Conservation (phyloP, 345 rosid species). For the Sisymbrium altissimum region DNA sequence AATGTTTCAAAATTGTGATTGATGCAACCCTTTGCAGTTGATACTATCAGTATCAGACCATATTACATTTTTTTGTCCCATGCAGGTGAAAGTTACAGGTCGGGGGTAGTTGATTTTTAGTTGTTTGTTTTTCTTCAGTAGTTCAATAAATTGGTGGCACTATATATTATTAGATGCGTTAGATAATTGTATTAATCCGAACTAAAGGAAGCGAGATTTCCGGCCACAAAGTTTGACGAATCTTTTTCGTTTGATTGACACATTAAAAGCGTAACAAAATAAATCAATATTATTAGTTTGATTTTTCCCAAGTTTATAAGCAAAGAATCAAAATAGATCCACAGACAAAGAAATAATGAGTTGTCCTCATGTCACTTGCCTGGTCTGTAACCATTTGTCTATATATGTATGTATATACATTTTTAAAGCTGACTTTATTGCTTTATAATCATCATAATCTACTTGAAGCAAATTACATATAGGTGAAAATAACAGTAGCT, state of each 20-base stretch:
- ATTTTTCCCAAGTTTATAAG: slow-evolving; percentile 16
- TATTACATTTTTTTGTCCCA: neutral
- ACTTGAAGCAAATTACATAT: neutral
- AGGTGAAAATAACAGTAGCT: neutral
- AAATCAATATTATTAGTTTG: neutral
- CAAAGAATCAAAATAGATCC: slow-evolving; percentile 25
- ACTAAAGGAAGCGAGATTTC: slow-evolving; percentile 22
- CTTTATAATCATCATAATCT: neutral
- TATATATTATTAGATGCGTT: neutral
- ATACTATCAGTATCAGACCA: neutral
- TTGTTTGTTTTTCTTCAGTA: neutral
- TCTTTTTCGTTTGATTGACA: slow-evolving; percentile 27
- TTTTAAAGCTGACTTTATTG: neutral
- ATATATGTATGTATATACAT: neutral
- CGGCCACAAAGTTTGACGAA: slow-evolving; percentile 35
- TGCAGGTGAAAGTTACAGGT: slow-evolving; percentile 15
- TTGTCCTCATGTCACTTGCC: slow-evolving; percentile 29
- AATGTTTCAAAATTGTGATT: neutral
- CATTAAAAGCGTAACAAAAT: slow-evolving; percentile 24
- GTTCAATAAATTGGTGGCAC: neutral
- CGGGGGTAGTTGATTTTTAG: neutral
- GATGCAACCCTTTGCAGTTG: neutral
- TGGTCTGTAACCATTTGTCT: neutral
- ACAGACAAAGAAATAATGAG: slow-evolving; percentile 26
- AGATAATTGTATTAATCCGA: neutral